These are phyloP conservation scores for Penicillium egyptiacum DNA, from an alignment of 495 filamentous ascomycete species.

Conservation along the genomic window DNA sequence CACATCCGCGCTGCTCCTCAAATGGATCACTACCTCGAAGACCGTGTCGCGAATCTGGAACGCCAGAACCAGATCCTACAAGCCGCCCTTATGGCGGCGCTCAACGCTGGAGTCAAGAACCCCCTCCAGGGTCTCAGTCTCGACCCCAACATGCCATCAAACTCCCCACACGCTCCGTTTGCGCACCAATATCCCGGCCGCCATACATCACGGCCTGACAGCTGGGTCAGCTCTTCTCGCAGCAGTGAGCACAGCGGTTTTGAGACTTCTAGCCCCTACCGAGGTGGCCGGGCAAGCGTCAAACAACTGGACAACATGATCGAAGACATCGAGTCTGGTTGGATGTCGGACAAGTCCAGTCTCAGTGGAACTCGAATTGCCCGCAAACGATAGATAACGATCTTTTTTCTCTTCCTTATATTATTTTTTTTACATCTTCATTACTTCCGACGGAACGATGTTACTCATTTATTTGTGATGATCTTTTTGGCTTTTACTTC, in stretches of 20 bases:
- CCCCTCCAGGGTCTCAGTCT: conserved; percentile 25
- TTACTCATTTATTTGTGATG: background rate
- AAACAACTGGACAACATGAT: conserved; percentile 41
- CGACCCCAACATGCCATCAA: conserved; percentile 22
- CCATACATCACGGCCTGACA: conserved; percentile 30
- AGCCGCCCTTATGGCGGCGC: conserved; percentile 44
- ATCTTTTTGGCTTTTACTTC: conserved; percentile 9
- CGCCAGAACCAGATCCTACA: conserved; percentile 49
- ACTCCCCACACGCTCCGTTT: conserved; percentile 9
- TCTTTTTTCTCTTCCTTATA: conserved; percentile 1
- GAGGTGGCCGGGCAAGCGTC: conserved; percentile 26
- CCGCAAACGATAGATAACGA: conserved; percentile 15
- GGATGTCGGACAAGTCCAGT: conserved; percentile 40
- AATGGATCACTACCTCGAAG: conserved; percentile 30
- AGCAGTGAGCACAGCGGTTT: conserved; percentile 30
- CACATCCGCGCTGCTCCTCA: conserved; percentile 15
- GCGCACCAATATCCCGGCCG: conserved; percentile 18
- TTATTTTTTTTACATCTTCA: conserved; percentile 1
- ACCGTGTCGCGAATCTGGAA: conserved; percentile 43
- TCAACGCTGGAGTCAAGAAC: conserved; percentile 38
- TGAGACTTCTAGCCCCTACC: conserved; percentile 19
- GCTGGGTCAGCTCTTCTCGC: conserved; percentile 38
- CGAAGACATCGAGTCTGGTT: conserved; percentile 40
- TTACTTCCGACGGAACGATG: background rate
- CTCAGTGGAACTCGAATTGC: conserved; percentile 14